phyloP scores from a whole-genome alignment of 2,329 filamentous ascomycete species.

The Dothistroma pini region DNA sequence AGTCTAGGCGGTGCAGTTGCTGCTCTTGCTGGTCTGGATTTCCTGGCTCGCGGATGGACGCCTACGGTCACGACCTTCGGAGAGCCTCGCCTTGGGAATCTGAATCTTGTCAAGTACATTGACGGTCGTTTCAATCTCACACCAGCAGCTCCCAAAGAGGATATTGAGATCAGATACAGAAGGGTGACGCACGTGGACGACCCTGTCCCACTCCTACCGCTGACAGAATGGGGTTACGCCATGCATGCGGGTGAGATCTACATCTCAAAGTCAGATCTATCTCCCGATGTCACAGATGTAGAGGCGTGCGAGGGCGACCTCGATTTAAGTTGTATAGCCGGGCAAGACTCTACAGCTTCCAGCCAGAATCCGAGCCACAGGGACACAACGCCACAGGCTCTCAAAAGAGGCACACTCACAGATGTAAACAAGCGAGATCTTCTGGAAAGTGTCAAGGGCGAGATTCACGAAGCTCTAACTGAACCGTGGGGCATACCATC shows the following conservation, averaged over 20 bases:
- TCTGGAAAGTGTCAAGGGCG: slow-evolving; percentile 24
- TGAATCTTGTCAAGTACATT: slow-evolving; percentile 51
- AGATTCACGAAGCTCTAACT: slow-evolving; percentile 33
- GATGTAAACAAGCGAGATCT: slow-evolving; percentile 18
- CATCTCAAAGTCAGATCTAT: slow-evolving; percentile 68
- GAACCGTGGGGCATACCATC: slow-evolving; percentile 41
- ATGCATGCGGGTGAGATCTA: slow-evolving; percentile 85
- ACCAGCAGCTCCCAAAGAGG: slow-evolving; percentile 10
- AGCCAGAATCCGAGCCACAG: background rate
- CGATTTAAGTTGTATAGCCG: slow-evolving; percentile 69
- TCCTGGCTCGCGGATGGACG: slow-evolving; percentile 71
- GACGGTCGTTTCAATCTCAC: slow-evolving; percentile 46
- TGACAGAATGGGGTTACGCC: slow-evolving; percentile 81
- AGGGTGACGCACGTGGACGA: slow-evolving; percentile 83
- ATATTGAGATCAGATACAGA: slow-evolving; percentile 52
- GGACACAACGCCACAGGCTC: background rate
- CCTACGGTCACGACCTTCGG: slow-evolving; percentile 86
- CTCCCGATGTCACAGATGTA: slow-evolving; percentile 67
- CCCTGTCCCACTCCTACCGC: slow-evolving; percentile 81
- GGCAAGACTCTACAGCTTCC: slow-evolving; percentile 43
- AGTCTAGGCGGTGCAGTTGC: slow-evolving; percentile 91
- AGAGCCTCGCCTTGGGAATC: slow-evolving; percentile 66
- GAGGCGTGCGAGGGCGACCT: slow-evolving; percentile 65
- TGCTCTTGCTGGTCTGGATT: slow-evolving; percentile 77
- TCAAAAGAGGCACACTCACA: background rate